Percentiles rank a stretch among this genome's conserved stretches.
Evolutionary conservation across 495 filamentous ascomycete genomes (phyloP).

Genomic region (Emericellopsis terricola): DNA sequence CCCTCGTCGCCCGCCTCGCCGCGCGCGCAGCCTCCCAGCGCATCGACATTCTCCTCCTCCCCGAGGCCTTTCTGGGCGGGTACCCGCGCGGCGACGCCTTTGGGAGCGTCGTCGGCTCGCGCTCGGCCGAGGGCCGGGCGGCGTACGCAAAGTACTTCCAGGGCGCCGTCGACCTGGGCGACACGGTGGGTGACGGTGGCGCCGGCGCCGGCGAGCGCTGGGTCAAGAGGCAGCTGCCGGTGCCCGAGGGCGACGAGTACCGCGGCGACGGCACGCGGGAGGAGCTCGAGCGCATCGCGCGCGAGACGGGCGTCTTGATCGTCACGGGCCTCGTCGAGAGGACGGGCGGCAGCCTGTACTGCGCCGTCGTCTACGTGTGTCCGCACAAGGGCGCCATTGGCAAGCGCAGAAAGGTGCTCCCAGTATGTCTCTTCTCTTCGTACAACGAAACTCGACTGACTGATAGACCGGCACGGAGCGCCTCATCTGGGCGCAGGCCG

Average conservation of each 20-base stretch:
- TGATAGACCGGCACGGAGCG: slow-evolving; percentile 58
- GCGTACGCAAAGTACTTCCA: slow-evolving; percentile 75
- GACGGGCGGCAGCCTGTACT: slow-evolving; percentile 69
- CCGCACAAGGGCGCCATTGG: slow-evolving; percentile 52
- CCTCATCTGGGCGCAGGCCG: slow-evolving; percentile 80
- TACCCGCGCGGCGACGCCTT: slow-evolving; percentile 79
- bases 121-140: slow-evolving; percentile 51
- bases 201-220: slow-evolving; percentile 54
- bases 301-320: slow-evolving; percentile 63
- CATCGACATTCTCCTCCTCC: slow-evolving; percentile 69
- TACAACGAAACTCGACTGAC: background rate
- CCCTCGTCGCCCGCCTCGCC: slow-evolving; percentile 39
- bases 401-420: slow-evolving; percentile 92
- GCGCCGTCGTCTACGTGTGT: slow-evolving; percentile 68
- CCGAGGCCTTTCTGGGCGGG: slow-evolving; percentile 84
- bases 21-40: slow-evolving; percentile 27
- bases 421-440: slow-evolving; percentile 22
- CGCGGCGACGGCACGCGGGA: slow-evolving; percentile 82
- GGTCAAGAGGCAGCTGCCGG: slow-evolving; percentile 41
- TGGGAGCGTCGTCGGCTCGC: slow-evolving; percentile 52
- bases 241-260: slow-evolving; percentile 25
- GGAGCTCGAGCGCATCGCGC: slow-evolving; percentile 52
- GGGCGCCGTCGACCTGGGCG: slow-evolving; percentile 65
- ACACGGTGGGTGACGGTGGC: slow-evolving; percentile 42
- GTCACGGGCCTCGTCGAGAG: slow-evolving; percentile 66